Base-by-base conservation (phyloP, 2,329 filamentous ascomycete species). In the Thermothelomyces thermophilus region DNA sequence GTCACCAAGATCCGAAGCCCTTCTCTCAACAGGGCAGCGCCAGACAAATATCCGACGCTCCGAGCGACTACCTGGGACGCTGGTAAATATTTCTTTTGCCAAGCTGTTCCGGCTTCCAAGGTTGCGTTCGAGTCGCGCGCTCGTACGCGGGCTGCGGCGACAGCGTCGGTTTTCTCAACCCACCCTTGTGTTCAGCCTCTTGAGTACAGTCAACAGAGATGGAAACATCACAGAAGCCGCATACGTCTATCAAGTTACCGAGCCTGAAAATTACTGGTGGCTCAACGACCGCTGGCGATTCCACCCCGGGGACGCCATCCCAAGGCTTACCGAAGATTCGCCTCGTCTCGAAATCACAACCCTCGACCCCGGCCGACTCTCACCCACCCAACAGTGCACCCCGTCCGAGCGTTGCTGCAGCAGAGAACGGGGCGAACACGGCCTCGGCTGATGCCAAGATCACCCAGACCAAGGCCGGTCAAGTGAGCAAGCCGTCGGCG, bases 401-500 rank as follows among this genome's bases (percentile, higher is more conserved):
- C 28, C 46, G 16, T 20, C 47, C 41, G 13, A 30, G 31, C 22
- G 24, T 17, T 9, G 28, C 26, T 16, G 34, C 24, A 31, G n/a
- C 50, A 35, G 28, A 26, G 50, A 50, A 56, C 54, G 26, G 64
- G 30, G 26, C 33, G 7, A 44, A 44, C 20, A 28, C 36, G 22
- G 40, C 14, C 14, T n/a, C 52, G 2, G 20, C 41, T 6, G 52
- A 54, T 59, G 44, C 45, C 13, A 57, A 48, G 26, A 43, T 50
- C 3, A 52, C 53, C 34, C 82, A 76, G 62, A 82, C 78, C 2
- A 84, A 84, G 60, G 76, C 79, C 13, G 80, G 79, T 11, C 69
- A 80, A 39, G 71, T 77, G 22, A 70, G 77, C 13, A 84, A 81
- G 57, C 80, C 81, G 5, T 80, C 76, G 8, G 72, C 76, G 42